phyloP scores from a whole-genome alignment of 2,329 filamentous ascomycete genomes.

The Colletotrichum phormii region DNA sequence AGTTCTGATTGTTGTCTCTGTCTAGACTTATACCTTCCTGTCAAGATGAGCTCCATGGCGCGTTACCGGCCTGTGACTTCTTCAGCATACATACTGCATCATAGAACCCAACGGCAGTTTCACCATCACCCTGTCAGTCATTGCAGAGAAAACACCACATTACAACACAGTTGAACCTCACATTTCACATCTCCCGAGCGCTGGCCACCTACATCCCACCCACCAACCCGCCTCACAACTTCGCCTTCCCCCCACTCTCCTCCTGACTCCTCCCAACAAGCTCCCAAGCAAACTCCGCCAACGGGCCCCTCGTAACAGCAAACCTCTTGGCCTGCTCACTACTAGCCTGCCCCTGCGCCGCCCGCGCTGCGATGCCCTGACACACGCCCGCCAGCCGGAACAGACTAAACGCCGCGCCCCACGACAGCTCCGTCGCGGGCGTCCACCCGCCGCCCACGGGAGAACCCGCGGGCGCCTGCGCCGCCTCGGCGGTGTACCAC shows the following conservation, averaged over 20 bases:
- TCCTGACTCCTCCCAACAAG: slow-evolving; percentile 63
- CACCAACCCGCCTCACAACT: slow-evolving; percentile 31
- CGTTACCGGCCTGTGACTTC: no score
- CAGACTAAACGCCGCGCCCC: slow-evolving; percentile 72
- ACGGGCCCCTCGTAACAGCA: slow-evolving; percentile 74
- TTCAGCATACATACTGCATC: no score
- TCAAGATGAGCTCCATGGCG: no score
- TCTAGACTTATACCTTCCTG: no score
- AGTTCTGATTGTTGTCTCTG: no score
- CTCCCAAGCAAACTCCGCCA: slow-evolving; percentile 84
- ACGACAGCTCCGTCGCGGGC: slow-evolving; percentile 68
- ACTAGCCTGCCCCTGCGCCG: slow-evolving; percentile 88
- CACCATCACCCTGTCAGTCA: no score
- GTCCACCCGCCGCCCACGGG: slow-evolving; percentile 68
- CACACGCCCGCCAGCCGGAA: slow-evolving; percentile 72
- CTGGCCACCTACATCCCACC: not conserved
- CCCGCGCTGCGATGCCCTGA: slow-evolving; percentile 93
- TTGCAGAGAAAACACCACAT: no score
- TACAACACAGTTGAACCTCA: no score
- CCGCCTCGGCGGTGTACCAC: slow-evolving; percentile 63
- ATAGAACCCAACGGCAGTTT: no score
- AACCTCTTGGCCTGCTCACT: slow-evolving; percentile 84
- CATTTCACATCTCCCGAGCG: not conserved
- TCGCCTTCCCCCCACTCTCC: slow-evolving; percentile 43
- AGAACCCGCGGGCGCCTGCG: slow-evolving; percentile 71